Conservation (phyloP, 805 yeast genomes). For the Sporopachydermia quercuum region DNA sequence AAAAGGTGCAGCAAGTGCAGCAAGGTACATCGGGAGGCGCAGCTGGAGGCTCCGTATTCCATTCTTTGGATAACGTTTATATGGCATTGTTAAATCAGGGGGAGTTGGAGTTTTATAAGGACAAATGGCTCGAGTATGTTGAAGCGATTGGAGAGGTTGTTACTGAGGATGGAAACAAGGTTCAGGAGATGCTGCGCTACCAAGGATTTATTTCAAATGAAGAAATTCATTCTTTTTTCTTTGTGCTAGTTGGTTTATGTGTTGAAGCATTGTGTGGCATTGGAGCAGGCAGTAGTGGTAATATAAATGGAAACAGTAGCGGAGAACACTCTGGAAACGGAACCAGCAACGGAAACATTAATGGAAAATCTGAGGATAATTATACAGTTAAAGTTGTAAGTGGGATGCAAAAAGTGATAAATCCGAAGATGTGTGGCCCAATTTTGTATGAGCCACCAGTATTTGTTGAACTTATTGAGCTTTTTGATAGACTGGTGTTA, state of each 20-base stretch:
- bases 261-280: constrained; percentile 50
- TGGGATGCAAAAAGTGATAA: constrained; percentile 42
- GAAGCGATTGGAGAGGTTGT: constrained; percentile 59
- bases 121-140: constrained; percentile 64
- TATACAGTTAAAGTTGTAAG: constrained; percentile 24
- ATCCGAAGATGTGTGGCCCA: constrained; percentile 38
- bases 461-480: constrained; percentile 60
- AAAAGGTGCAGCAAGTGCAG: too few species aligned
- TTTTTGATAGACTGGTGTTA: constrained; percentile 56
- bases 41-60: constrained; percentile 11
- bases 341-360: constrained; percentile 12
- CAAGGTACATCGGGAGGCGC: constrained; percentile 8
- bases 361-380: constrained; percentile 15
- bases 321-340: constrained; percentile 12
- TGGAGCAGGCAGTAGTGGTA: background rate
- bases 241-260: constrained; percentile 73
- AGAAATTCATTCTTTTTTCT: constrained; percentile 37
- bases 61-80: constrained; percentile 19
- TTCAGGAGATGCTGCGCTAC: constrained; percentile 28
- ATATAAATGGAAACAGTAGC: too few species aligned
- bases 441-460: constrained; percentile 51
- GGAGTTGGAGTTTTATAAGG: constrained; percentile 32
- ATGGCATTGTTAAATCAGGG: constrained; percentile 21
- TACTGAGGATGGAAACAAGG: constrained; percentile 30
- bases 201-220: constrained; percentile 14